phyloP scores from a whole-genome alignment of 192 early-diverging fungal species.

The Rhizoclosmatium sp. region DNA sequence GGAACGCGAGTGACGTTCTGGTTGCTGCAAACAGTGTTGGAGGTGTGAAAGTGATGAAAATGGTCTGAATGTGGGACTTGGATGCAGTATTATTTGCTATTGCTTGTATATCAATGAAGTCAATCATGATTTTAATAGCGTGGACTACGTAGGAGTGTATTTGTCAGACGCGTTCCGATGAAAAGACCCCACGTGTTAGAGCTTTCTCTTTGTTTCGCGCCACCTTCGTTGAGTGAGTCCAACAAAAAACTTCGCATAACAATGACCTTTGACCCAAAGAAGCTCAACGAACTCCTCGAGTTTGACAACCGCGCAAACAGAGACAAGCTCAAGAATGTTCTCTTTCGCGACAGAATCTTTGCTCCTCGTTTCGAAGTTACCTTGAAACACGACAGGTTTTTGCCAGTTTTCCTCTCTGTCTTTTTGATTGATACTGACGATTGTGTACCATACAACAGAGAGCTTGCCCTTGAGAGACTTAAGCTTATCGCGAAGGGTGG shows the following conservation, averaged over 20 bases:
- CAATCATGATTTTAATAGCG: no score
- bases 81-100: background rate
- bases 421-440: background rate
- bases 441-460: slow-evolving; percentile 53
- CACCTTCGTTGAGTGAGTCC: no score
- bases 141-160: no score
- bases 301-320: slow-evolving; percentile 40
- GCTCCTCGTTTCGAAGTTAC: slow-evolving; percentile 62
- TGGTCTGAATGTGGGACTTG: slow-evolving; percentile 43
- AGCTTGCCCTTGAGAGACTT: slow-evolving; percentile 56
- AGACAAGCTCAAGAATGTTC: slow-evolving; percentile 28
- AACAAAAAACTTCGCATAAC: background rate
- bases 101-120: no score
- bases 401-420: background rate
- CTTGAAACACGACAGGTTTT: slow-evolving; percentile 19
- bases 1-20: slow-evolving; percentile 73
- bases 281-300: slow-evolving; percentile 39
- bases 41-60: slow-evolving; percentile 81
- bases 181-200: no score
- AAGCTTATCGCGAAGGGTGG: slow-evolving; percentile 52
- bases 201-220: no score
- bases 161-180: no score
- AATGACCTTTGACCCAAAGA: slow-evolving; percentile 1
- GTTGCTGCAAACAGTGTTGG: slow-evolving; percentile 92
- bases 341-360: slow-evolving; percentile 38